These are phyloP conservation scores for Stephanocyclus meneghinianus DNA, from an alignment of 352 stramenopile genomes.

Conservation along the genomic window DNA sequence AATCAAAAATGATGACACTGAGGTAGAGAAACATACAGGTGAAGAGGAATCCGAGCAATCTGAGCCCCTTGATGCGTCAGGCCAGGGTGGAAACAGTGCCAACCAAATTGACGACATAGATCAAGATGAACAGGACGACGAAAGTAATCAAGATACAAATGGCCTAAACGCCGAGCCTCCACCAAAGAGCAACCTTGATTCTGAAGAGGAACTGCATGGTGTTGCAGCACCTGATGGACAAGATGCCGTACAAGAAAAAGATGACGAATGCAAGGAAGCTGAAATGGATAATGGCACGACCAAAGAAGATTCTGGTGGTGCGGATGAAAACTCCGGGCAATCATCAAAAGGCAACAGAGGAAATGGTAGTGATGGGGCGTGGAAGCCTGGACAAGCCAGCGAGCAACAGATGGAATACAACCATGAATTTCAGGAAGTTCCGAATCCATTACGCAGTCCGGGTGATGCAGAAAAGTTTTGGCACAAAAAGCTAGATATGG, in stretches of 20 bases:
- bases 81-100: slow-evolving; percentile 70
- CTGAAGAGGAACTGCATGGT: slow-evolving; percentile 54
- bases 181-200: slow-evolving; percentile 50
- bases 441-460: slow-evolving; percentile 93
- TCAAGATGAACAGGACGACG: slow-evolving; percentile 47
- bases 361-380: slow-evolving; percentile 56
- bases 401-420: slow-evolving; percentile 38
- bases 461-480: slow-evolving; percentile 96
- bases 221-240: slow-evolving; percentile 62
- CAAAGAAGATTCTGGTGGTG: slow-evolving; percentile 39
- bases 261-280: slow-evolving; percentile 50
- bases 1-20: slow-evolving; percentile 36
- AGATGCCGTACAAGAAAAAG: slow-evolving; percentile 61
- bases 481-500: slow-evolving; percentile 93
- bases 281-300: slow-evolving; percentile 48
- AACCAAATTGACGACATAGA: slow-evolving; percentile 68
- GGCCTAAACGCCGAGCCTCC: slow-evolving; percentile 15
- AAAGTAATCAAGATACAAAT: slow-evolving; percentile 41
- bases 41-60: slow-evolving; percentile 70
- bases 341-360: slow-evolving; percentile 48
- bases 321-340: slow-evolving; percentile 51
- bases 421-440: slow-evolving; percentile 52
- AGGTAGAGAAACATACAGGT: slow-evolving; percentile 44
- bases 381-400: slow-evolving; percentile 50
- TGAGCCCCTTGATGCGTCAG: slow-evolving; percentile 75